A percentile compares a stretch with the other conserved stretches of the same genome.
Evolutionary conservation across 805 yeast genomes (phyloP).

Genomic region (Suhomyces prunicola): DNA sequence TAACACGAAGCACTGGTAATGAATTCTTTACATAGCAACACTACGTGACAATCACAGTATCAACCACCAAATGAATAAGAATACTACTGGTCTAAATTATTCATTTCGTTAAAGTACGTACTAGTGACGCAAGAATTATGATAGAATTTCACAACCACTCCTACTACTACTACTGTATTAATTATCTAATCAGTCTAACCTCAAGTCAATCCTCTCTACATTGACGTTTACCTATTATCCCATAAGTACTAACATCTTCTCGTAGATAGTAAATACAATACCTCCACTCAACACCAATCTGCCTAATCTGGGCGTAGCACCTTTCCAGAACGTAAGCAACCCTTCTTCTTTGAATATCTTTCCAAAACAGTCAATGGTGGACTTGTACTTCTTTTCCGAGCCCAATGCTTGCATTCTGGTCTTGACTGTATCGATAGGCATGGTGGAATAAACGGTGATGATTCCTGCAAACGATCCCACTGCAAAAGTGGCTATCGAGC

Average conservation of each 20-base stretch:
- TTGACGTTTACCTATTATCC: background rate
- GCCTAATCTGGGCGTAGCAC: conserved; percentile 96
- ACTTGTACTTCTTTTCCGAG: conserved; percentile 63
- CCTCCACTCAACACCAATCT: conserved; percentile 93
- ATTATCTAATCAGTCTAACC: too few species aligned
- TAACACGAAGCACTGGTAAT: too few species aligned
- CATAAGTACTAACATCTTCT: conserved; percentile 71
- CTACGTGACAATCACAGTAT: too few species aligned
- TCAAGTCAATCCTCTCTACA: too few species aligned
- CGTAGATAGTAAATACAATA: conserved; percentile 94
- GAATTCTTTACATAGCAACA: background rate
- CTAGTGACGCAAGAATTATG: too few species aligned
- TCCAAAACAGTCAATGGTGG: conserved; percentile 79
- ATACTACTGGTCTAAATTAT: too few species aligned
- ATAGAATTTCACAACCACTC: too few species aligned
- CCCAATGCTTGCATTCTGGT: conserved; percentile 96
- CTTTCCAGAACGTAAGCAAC: conserved; percentile 89
- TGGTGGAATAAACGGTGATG: conserved; percentile 85
- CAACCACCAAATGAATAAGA: too few species aligned
- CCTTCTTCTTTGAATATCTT: conserved; percentile 86
- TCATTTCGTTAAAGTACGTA: too few species aligned
- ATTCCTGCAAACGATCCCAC: conserved; percentile 91
- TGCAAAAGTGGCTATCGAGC: conserved; percentile 75
- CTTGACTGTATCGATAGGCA: conserved; percentile 95
- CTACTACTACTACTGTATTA: too few species aligned